Evolutionary conservation across 108 stramenopile genomes (phyloP), one percentile per base, ranked within the genome.

Genomic region (Schizochytrium sp.): DNA sequence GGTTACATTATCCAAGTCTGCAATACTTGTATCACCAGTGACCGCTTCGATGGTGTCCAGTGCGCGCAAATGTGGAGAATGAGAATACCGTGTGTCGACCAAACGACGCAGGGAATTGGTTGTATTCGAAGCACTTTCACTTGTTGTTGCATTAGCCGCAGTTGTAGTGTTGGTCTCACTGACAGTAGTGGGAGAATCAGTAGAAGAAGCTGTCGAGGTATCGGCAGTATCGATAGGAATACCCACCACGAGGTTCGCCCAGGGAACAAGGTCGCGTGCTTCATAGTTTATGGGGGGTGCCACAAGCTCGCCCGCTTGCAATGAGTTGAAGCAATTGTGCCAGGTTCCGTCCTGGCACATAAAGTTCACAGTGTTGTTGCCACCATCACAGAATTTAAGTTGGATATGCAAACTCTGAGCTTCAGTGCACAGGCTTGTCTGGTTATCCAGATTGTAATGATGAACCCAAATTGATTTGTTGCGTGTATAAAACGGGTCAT

Each of bases 381-480:
- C 64, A 15, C 64, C 64, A 44, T 69, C 64, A 44, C 64, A 69
- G 28, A 44, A 69, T 44, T 69, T 69, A 44, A 69, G 64, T 44
- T 69, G 64, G 64, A 69, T 69, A 44, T 44, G 40, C 12, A 69
- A 44, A 38, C 44, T 44, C 5, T 69, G 64, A 8, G 64, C 64
- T 38, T 69, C 64, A 7, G 8, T 8, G 3, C 64, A 69, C 28
- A 69, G 19, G 10, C 5, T 0, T 0, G 64, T 69, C 64, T 15
- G 19, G 64, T 69, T 69, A 38, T 69, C 64, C 19, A 69, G 12
- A 2, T 44, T 69, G 3, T 69, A 69, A 44, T 69, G 64, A 15
- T 69, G 64, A 8, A 69, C 64, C 64, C 64, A 69, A 44, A 69
- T 69, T 2, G 64, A 69, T 69, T 89, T 89, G 60, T 46, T 59